Conservation (phyloP, 176 grass and related monocot species). For the Lolium rigidum region DNA sequence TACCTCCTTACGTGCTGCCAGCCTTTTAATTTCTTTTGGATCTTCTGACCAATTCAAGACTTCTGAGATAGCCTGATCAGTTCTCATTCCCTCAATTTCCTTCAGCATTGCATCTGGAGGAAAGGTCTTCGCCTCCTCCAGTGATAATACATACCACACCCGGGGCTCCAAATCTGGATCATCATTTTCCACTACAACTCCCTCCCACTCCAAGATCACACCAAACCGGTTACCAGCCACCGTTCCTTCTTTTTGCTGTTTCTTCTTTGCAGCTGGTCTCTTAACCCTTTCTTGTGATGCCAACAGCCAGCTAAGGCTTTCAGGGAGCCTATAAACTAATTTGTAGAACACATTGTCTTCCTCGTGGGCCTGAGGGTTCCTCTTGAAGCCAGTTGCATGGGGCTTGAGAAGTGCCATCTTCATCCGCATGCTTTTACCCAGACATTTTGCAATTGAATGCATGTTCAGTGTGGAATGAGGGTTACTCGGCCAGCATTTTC, state of each 20-base stretch:
- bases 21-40: conserved; percentile 52
- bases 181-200: conserved; percentile 74
- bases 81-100: conserved; percentile 77
- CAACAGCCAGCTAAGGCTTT: conserved; percentile 72
- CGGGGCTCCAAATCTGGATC: conserved; percentile 65
- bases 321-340: conserved; percentile 57
- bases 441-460: conserved; percentile 25
- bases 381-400: conserved; percentile 52
- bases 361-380: conserved; percentile 42
- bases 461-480: conserved; percentile 27
- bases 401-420: conserved; percentile 35
- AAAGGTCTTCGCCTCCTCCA: conserved; percentile 66
- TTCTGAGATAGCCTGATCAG: conserved; percentile 68
- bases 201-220: conserved; percentile 85
- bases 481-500: conserved; percentile 35
- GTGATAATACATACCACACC: conserved; percentile 71
- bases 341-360: conserved; percentile 48
- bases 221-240: conserved; percentile 43
- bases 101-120: conserved; percentile 56
- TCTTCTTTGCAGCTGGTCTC: conserved; percentile 46
- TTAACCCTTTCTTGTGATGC: conserved; percentile 34
- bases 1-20: conserved; percentile 63
- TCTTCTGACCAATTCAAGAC: conserved; percentile 78
- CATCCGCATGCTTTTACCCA: conserved; percentile 8
- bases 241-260: conserved; percentile 47